Evolutionary conservation across 805 yeast genomes (phyloP).

Genomic region (Ogataea angusta): DNA sequence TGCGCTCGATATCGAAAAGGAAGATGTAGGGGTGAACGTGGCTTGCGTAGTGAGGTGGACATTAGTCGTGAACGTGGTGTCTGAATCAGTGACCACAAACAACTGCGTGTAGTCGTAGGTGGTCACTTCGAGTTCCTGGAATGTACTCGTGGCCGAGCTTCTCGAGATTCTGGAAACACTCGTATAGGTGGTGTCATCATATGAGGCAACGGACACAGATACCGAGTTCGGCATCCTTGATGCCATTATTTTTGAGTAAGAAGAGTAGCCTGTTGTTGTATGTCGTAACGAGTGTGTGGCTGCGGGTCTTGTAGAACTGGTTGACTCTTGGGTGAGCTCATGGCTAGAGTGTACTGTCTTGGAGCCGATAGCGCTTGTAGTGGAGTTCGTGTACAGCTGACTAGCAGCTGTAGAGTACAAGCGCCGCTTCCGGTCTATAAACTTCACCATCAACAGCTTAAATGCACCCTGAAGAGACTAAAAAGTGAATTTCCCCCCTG

Average conservation of each 20-base stretch:
- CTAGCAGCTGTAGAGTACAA: constrained; percentile 6
- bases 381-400: constrained; percentile 12
- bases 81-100: constrained; percentile 28
- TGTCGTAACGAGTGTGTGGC: neutral
- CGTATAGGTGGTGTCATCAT: neutral
- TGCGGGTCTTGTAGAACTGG: neutral
- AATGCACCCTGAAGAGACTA: neutral
- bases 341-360: neutral
- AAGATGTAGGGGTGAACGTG: constrained; percentile 13
- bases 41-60: constrained; percentile 21
- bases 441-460: constrained; percentile 10
- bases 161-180: neutral
- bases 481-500: neutral
- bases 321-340: neutral
- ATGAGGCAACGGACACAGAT: neutral
- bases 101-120: constrained; percentile 28
- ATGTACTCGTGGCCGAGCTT: neutral
- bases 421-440: constrained; percentile 12
- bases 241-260: neutral
- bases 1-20: constrained; percentile 17
- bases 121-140: constrained; percentile 1
- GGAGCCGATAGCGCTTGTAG: neutral
- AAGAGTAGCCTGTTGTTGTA: neutral
- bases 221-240: neutral
- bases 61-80: constrained; percentile 26